Percentiles rank a stretch among this genome's conserved stretches.
phyloP scores from a whole-genome alignment of 805 yeast genomes.

The Babjeviella inositovora region DNA sequence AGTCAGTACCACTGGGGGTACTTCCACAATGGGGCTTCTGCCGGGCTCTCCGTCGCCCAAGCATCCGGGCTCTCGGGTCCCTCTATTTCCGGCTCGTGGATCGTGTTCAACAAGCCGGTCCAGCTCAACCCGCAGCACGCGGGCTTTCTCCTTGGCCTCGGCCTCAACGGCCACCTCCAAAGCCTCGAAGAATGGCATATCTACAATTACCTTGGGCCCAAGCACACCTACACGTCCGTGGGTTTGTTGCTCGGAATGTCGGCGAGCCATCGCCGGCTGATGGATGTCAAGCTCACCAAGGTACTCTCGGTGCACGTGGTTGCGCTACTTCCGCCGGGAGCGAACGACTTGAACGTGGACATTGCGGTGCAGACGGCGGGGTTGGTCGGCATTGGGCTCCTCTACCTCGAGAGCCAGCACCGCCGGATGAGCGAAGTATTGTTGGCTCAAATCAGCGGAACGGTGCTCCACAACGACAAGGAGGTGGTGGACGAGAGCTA shows the following conservation, averaged over 20 bases:
- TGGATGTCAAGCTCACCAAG: constrained; percentile 78
- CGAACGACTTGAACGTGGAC: constrained; percentile 77
- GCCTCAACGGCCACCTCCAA: constrained; percentile 77
- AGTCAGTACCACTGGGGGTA: constrained; percentile 61
- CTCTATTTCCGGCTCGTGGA: constrained; percentile 82
- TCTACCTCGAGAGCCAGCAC: constrained; percentile 66
- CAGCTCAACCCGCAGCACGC: constrained; percentile 72
- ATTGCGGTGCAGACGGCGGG: constrained; percentile 84
- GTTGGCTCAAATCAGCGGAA: constrained; percentile 48
- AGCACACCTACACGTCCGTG: constrained; percentile 69
- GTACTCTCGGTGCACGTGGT: constrained; percentile 88
- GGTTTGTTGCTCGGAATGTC: constrained; percentile 87
- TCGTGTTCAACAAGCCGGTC: constrained; percentile 68
- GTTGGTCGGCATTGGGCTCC: constrained; percentile 72
- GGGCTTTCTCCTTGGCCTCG: constrained; percentile 86
- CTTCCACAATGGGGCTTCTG: constrained; percentile 83
- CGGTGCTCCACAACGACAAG: constrained; percentile 35
- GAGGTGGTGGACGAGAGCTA: constrained; percentile 62
- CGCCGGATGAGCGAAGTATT: constrained; percentile 75
- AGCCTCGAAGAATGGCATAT: constrained; percentile 91
- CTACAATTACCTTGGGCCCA: constrained; percentile 83
- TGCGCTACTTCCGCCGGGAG: constrained; percentile 81
- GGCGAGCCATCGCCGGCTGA: constrained; percentile 69
- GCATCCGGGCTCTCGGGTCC: constrained; percentile 43
- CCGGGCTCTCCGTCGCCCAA: constrained; percentile 71